These are phyloP conservation scores for Talaromyces pinophilus DNA, from an alignment of 2,329 filamentous ascomycete species.

Conservation along the genomic window DNA sequence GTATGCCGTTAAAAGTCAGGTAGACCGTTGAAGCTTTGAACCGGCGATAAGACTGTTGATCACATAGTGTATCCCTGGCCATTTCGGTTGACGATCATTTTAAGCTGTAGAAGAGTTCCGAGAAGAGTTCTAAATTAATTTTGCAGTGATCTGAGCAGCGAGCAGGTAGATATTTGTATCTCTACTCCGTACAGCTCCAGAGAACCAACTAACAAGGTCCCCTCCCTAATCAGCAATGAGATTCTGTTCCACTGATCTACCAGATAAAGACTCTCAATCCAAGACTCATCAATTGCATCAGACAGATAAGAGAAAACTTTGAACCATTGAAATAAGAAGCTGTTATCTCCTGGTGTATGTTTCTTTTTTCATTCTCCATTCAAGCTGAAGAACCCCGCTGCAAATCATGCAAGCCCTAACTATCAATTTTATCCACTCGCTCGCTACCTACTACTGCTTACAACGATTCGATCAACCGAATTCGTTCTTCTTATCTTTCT, in stretches of 20 bases:
- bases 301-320: background rate
- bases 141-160: background rate
- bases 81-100: background rate
- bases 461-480: background rate
- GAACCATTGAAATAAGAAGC: background rate
- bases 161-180: background rate
- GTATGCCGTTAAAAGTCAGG: background rate
- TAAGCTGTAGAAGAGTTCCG: background rate
- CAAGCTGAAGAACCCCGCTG: background rate
- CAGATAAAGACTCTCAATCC: background rate
- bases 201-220: background rate
- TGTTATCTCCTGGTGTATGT: background rate
- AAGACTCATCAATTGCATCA: background rate
- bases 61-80: background rate
- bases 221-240: background rate
- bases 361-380: background rate
- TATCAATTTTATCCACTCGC: background rate
- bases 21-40: background rate
- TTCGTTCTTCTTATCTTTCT: background rate
- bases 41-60: background rate
- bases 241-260: background rate
- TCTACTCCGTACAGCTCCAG: background rate
- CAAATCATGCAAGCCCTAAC: constrained; percentile 10
- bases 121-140: background rate
- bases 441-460: background rate